phyloP scores from a whole-genome alignment of 768 basidiomycete genomes.

The Inosperma sp. region DNA sequence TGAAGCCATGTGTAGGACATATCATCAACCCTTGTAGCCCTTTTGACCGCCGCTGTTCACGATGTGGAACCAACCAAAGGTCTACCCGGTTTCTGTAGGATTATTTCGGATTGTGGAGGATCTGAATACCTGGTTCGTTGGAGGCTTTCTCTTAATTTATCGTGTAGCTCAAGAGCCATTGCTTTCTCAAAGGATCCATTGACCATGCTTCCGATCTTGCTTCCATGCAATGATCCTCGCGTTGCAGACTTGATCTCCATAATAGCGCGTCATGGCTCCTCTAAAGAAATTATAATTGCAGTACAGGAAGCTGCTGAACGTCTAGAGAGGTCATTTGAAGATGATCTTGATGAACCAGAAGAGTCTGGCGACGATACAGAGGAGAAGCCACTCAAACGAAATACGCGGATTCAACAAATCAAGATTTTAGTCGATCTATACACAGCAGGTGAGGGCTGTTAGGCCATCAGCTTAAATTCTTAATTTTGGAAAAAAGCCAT shows the following conservation, averaged over 20 bases:
- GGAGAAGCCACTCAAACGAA: slow-evolving; percentile 5
- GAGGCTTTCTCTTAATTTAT: slow-evolving; percentile 11
- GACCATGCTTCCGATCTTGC: slow-evolving; percentile 36
- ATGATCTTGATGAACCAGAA: slow-evolving; percentile 27
- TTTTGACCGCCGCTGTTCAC: slow-evolving; percentile 34
- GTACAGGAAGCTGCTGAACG: slow-evolving; percentile 44
- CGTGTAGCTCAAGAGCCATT: background rate
- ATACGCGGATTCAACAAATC: slow-evolving; percentile 31
- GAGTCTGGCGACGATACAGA: slow-evolving; percentile 12
- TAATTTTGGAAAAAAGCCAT: slow-evolving; percentile 33
- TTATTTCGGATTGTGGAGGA: slow-evolving; percentile 22
- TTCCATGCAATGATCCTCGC: slow-evolving; percentile 34
- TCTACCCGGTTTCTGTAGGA: slow-evolving; percentile 30
- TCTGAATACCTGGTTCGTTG: slow-evolving; percentile 19
- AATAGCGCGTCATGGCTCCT: slow-evolving; percentile 37
- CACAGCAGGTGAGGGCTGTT: slow-evolving; percentile 31
- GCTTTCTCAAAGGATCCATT: slow-evolving; percentile 40
- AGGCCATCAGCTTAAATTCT: background rate
- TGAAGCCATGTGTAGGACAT: slow-evolving; percentile 20
- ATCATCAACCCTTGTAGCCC: slow-evolving; percentile 26
- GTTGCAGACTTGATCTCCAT: slow-evolving; percentile 38
- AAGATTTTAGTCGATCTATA: slow-evolving; percentile 37
- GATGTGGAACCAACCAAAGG: slow-evolving; percentile 27
- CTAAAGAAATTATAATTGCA: slow-evolving; percentile 46
- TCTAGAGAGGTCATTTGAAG: slow-evolving; percentile 24